Conservation (phyloP, 2,329 filamentous ascomycete species). For the Mariannaea elegans region DNA sequence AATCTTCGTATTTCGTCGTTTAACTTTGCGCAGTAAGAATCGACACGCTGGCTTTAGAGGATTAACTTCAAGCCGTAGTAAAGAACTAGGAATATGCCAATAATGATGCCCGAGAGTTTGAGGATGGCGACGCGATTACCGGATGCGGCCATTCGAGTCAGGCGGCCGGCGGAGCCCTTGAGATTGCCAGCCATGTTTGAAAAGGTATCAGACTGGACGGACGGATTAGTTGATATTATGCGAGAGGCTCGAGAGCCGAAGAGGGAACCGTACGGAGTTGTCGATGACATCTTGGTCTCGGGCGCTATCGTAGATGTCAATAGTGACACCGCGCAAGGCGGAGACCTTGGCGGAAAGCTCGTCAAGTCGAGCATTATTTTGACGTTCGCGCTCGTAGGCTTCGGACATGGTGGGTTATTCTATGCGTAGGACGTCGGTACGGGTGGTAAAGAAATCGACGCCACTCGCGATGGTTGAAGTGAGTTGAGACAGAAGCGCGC, state of each 20-base stretch:
- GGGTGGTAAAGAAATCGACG: not conserved
- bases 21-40: not conserved
- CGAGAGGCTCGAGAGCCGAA: not conserved
- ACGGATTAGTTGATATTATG: slow-evolving; percentile 17
- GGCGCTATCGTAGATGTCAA: slow-evolving; percentile 98
- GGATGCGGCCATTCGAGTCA: slow-evolving; percentile 89
- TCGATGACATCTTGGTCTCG: slow-evolving; percentile 89
- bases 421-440: not conserved
- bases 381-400: slow-evolving; percentile 81
- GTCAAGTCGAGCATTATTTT: slow-evolving; percentile 94
- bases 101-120: slow-evolving; percentile 85
- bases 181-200: slow-evolving; percentile 84
- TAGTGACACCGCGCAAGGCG: slow-evolving; percentile 89
- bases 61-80: slow-evolving; percentile 77
- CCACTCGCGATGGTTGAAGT: not conserved
- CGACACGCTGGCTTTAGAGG: slow-evolving; percentile 51
- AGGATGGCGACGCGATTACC: slow-evolving; percentile 93
- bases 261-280: slow-evolving; percentile 71
- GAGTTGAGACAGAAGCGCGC: not conserved
- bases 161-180: slow-evolving; percentile 81
- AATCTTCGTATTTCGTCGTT: slow-evolving; percentile 5
- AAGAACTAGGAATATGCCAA: slow-evolving; percentile 75
- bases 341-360: slow-evolving; percentile 92
- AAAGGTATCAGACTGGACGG: slow-evolving; percentile 81
- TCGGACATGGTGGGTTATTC: slow-evolving; percentile 68